Base-by-base conservation (phyloP, 2,329 filamentous ascomycete species). In the Epichloe scottii region DNA sequence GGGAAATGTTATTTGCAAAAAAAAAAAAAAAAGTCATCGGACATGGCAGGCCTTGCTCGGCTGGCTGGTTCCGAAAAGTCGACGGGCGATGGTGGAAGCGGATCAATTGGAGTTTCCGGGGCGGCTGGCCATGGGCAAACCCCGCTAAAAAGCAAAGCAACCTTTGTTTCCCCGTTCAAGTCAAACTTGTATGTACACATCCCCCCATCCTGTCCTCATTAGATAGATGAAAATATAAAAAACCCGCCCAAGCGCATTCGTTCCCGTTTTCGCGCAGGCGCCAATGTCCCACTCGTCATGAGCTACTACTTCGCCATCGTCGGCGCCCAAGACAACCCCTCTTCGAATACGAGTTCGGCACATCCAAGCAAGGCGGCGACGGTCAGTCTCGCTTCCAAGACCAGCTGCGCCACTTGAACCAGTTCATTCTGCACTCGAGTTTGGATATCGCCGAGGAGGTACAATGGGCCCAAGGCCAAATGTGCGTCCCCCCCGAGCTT, bases 241-340 rank as follows among this genome's bases (percentile, higher is more conserved):
- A 11, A 30, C 26, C 17, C 39, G 39, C 48, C 21, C 30, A 26
- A 41, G 48, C 40, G 40, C 40, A 42, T 12, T 30, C 26, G 3
- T 26, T 42, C n/a, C 42, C 15, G 12, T 14, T 44, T 23, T 43
- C 47, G 47, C 39, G 39, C 46, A 12, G 48, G 41, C 42, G 51
- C 51, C 12, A 48, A 44, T 44, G 33, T 17, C 40, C 34, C 30
- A 12, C 30, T 52, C 57, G 75, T 59, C 57, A 97, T 97, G 93
- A 96, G 90, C 54, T 98, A 97, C 77, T 96, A 96, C 75, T 97
- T 98, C 71, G 87, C 87, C 64, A 95, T 98, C 60, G 82, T 98
- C 67, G 93, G 90, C 64, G 94, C 89, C 21, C 87, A 89, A 61
- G 93, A 98, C 74, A 94, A 91, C 65, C 91, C 35, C 80, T 98